Evolutionary conservation across 2,329 filamentous ascomycete species (phyloP).

Genomic region (Fusarium acutatum): DNA sequence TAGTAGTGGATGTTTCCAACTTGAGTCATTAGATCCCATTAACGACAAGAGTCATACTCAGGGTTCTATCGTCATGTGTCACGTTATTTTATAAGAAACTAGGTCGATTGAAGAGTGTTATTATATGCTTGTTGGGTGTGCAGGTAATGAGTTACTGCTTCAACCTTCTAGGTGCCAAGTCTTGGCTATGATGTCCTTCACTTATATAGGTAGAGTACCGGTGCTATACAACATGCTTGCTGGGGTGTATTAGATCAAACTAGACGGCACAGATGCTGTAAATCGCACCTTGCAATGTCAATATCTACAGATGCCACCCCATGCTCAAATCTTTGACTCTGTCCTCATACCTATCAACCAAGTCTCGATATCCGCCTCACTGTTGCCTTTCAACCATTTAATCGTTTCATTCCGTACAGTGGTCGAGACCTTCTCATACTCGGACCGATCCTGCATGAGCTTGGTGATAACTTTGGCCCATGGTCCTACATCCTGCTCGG

Average conservation of each 20-base stretch:
- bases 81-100: background rate
- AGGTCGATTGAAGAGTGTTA: background rate
- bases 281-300: background rate
- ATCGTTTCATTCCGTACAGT: background rate
- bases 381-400: background rate
- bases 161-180: background rate
- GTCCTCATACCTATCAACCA: background rate
- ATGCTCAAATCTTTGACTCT: background rate
- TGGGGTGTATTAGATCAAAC: fast-evolving
- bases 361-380: background rate
- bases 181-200: background rate
- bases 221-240: background rate
- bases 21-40: background rate
- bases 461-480: background rate
- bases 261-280: background rate
- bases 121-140: background rate
- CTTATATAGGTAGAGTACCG: background rate
- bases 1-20: fast-evolving
- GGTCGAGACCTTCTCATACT: background rate
- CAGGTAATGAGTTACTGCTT: background rate
- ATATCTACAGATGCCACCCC: too few relatives aligned
- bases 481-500: background rate
- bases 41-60: too few relatives aligned
- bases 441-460: background rate
- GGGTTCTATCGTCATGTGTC: too few relatives aligned